Conservation (phyloP, 176 grass and related monocot species). For the Echinochloa phyllopogon region DNA sequence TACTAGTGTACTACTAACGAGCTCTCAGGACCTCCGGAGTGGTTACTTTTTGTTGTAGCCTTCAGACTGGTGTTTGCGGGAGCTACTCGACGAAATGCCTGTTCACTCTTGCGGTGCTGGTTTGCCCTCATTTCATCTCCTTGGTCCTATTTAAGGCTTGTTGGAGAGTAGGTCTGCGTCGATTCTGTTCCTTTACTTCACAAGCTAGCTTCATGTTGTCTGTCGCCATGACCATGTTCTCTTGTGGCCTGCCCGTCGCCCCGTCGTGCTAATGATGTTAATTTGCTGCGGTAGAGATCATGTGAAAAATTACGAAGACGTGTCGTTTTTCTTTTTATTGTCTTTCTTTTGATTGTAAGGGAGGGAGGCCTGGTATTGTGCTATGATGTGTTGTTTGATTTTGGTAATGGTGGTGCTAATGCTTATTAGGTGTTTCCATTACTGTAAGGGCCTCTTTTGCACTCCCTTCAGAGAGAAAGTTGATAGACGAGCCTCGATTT, state of each 20-base stretch:
- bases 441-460: not conserved
- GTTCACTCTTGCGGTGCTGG: not conserved
- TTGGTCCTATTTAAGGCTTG: not conserved
- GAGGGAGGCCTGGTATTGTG: not conserved
- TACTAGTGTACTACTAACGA: not conserved
- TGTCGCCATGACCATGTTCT: not conserved
- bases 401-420: not conserved
- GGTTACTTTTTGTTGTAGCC: not conserved
- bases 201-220: not conserved
- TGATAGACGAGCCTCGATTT: not conserved
- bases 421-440: not conserved
- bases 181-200: not conserved
- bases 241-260: not conserved
- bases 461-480: not conserved
- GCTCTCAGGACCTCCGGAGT: not conserved
- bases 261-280: not conserved
- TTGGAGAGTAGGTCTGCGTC: not conserved
- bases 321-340: not conserved
- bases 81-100: constrained; percentile 21
- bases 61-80: not conserved
- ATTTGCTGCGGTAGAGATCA: not conserved
- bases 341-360: not conserved
- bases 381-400: not conserved
- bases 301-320: not conserved
- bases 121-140: not conserved